Conservation (phyloP, 2,329 filamentous ascomycete genomes). For the Ceratocystis ficicola region DNA sequence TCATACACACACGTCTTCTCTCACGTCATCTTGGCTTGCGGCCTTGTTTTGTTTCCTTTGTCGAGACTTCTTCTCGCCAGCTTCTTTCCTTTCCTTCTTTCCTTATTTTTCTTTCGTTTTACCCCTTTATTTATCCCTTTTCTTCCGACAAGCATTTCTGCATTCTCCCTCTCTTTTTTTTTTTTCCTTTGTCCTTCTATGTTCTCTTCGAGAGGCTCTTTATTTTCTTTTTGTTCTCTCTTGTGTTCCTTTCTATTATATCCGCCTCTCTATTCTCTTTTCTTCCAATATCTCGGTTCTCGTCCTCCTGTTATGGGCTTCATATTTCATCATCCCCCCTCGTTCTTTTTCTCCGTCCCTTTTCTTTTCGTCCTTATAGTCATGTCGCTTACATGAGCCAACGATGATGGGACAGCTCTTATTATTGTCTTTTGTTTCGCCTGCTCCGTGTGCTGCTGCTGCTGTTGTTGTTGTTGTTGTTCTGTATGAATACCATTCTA, state of each 20-base stretch:
- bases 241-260: neutral
- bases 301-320: neutral
- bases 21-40: neutral
- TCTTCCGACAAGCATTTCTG: neutral
- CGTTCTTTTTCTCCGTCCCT: neutral
- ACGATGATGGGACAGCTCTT: slow-evolving; percentile 11
- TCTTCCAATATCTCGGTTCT: neutral
- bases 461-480: neutral
- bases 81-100: slow-evolving; percentile 8
- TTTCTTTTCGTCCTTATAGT: neutral
- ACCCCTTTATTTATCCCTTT: neutral
- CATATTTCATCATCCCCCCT: neutral
- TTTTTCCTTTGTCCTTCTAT: neutral
- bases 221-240: neutral
- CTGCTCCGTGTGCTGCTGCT: no score
- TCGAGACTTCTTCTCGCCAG: neutral
- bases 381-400: slow-evolving; percentile 18
- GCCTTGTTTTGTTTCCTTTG: slow-evolving; percentile 5
- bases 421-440: neutral
- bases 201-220: neutral
- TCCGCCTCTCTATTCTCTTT: slow-evolving; percentile 2
- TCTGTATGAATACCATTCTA: slow-evolving; percentile 14
- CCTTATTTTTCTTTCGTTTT: slow-evolving; percentile 1
- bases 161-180: neutral
- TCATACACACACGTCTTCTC: neutral